Base-by-base conservation (phyloP, 2,329 filamentous ascomycete genomes). In the Graphilbum ipis-grandicollis region DNA sequence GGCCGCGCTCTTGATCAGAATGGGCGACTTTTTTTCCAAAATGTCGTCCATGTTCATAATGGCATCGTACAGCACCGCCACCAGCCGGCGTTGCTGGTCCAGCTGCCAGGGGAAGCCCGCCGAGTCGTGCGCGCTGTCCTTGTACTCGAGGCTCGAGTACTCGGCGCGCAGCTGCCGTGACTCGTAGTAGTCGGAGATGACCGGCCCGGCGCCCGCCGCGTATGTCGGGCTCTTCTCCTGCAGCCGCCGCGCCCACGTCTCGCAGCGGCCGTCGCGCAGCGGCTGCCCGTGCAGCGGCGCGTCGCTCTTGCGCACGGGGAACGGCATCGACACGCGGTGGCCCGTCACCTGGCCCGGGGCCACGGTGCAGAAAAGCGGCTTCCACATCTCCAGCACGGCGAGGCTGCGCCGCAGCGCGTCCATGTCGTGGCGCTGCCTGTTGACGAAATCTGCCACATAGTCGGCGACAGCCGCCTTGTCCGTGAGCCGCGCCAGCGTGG, bases 21-120 rank as follows among this genome's bases (percentile, higher is more conserved):
- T 31, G 3, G 39, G 38, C 19, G 19, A 22, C 39, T 40, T 39
- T 12, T 21, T 33, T 36, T 47, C 45, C 9, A 46, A 29, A 23
- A 44, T 43, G 33, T 31, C 35, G 18, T 36, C 35, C 36, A 44
- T 41, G 35, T 44, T 40, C 23, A 38, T 28, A 34, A 47, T 45
- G 9, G 51, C 51, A 23, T 53, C 47, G 37, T 47, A 53, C 19
- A 55, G 44, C 9, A 44, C 38, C 10, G 39, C 43, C n/a, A 50
- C 50, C 9, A 56, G 39, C 34, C 14, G 8, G 14, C 34, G 35
- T 36, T 47, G 46, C 33, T 48, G 41, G 2, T 52, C 44, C 8
- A 46, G 37, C 14, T 41, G 42, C 9, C 12, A 40, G 2, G 51
- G 51, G 29, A 43, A 45, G 33, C 25, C 29, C 23, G n/a, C 15